Evolutionary conservation across 352 stramenopile species (phyloP).

Genomic region (Globisporangium takayamanum): DNA sequence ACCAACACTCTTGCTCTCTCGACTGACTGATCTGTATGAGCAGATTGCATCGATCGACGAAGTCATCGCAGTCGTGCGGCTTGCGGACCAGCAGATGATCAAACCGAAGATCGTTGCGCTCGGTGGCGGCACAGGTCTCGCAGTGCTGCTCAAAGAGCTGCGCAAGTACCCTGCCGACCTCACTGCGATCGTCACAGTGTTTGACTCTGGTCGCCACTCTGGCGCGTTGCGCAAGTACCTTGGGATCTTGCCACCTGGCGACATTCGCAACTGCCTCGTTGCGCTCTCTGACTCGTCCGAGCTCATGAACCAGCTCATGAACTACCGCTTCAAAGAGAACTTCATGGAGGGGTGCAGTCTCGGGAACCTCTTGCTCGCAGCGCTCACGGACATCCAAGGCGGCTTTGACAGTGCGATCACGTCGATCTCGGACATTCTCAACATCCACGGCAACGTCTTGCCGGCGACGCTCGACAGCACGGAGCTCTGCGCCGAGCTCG

Average conservation of each 20-base stretch:
- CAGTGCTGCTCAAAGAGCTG: conserved; percentile 79
- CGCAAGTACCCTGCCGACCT: conserved; percentile 80
- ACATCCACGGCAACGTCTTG: conserved; percentile 73
- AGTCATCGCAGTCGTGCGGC: conserved; percentile 61
- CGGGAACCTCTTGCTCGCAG: conserved; percentile 71
- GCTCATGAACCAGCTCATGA: conserved; percentile 85
- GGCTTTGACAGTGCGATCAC: conserved; percentile 78
- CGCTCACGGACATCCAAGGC: conserved; percentile 74
- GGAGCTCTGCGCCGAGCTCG: conserved; percentile 72
- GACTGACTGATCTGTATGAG: background rate
- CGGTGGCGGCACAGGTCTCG: conserved; percentile 71
- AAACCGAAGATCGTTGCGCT: conserved; percentile 82
- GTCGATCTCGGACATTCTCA: conserved; percentile 81
- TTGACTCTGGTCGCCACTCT: conserved; percentile 79
- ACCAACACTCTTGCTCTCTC: too few relatives aligned
- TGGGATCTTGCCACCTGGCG: conserved; percentile 72
- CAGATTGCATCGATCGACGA: conserved; percentile 79
- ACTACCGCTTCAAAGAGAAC: conserved; percentile 84
- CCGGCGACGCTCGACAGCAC: conserved; percentile 81
- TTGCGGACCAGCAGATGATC: conserved; percentile 73
- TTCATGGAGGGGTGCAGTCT: conserved; percentile 86
- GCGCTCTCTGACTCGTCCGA: conserved; percentile 79
- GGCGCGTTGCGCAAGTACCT: conserved; percentile 77
- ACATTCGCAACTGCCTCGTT: conserved; percentile 85
- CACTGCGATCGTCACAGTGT: conserved; percentile 85